Percentiles rank a stretch among this genome's conserved stretches.
Evolutionary conservation across 805 yeast genomes (phyloP).

Genomic region (Candida stauntonica): DNA sequence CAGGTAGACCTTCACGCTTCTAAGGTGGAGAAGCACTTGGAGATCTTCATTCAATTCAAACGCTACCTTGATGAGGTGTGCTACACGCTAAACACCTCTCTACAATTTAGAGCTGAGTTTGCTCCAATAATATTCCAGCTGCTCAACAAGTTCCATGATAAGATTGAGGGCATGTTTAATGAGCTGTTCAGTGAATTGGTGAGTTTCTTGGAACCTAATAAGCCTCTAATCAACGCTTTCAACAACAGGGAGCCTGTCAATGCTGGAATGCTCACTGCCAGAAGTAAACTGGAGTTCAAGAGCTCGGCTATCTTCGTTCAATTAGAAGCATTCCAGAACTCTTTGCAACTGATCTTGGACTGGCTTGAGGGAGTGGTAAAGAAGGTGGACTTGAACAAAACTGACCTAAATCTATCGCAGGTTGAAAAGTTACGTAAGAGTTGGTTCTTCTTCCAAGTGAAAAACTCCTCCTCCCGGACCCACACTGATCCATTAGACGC

Average conservation of each 20-base stretch:
- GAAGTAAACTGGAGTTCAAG: constrained; percentile 22
- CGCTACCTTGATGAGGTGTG: constrained; percentile 19
- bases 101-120: constrained; percentile 27
- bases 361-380: constrained; percentile 18
- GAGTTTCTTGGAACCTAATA: constrained; percentile 23
- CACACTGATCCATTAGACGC: constrained; percentile 15
- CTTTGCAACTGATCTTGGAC: constrained; percentile 30
- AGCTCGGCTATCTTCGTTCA: constrained; percentile 29
- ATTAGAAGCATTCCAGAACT: constrained; percentile 35
- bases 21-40: constrained; percentile 10
- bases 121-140: constrained; percentile 21
- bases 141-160: constrained; percentile 21
- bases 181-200: constrained; percentile 23
- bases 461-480: constrained; percentile 9
- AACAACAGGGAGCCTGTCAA: constrained; percentile 5
- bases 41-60: constrained; percentile 22
- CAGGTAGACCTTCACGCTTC: not conserved
- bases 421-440: constrained; percentile 32
- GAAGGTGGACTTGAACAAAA: constrained; percentile 22
- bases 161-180: constrained; percentile 20
- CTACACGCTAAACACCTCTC: constrained; percentile 23
- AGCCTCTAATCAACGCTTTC: constrained; percentile 15
- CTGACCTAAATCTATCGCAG: constrained; percentile 24
- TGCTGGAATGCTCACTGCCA: constrained; percentile 3
- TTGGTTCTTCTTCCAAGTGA: constrained; percentile 39